These are phyloP conservation scores for Tricharina praecox DNA, from an alignment of 495 filamentous ascomycete species.

Conservation along the genomic window DNA sequence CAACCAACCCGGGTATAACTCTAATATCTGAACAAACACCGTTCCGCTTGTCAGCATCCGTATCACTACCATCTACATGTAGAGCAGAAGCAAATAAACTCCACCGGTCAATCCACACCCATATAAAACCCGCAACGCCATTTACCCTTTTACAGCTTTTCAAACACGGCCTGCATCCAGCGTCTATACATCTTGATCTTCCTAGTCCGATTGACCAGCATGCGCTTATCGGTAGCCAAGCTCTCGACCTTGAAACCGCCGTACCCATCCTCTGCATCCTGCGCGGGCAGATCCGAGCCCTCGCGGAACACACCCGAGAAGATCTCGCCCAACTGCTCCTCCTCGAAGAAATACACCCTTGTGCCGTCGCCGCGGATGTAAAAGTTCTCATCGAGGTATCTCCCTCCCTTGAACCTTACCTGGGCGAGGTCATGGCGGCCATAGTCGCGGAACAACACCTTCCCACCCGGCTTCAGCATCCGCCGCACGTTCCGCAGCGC, in stretches of 20 bases:
- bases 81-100: no score
- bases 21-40: no score
- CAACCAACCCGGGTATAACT: no score
- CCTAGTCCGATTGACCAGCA: constrained; percentile 79
- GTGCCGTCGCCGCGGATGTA: constrained; percentile 93
- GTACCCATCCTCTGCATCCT: constrained; percentile 20
- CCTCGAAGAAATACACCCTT: constrained; percentile 90
- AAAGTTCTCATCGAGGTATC: constrained; percentile 89
- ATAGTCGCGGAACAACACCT: constrained; percentile 88
- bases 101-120: no score
- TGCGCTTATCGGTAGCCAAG: constrained; percentile 63
- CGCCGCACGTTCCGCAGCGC: constrained; percentile 67
- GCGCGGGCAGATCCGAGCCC: constrained; percentile 19
- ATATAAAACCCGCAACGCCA: no score
- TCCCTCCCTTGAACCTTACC: constrained; percentile 85
- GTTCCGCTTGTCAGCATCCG: no score
- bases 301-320: constrained; percentile 39
- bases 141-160: no score
- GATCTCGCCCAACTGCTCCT: constrained; percentile 60
- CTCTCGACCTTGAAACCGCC: constrained; percentile 46
- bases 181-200: constrained; percentile 96
- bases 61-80: no score
- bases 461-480: constrained; percentile 72
- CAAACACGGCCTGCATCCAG: constrained; percentile 86
- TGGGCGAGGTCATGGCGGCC: constrained; percentile 88